Evolutionary conservation across 2,329 filamentous ascomycete genomes (phyloP).

Genomic region (Fusarium xylarioides): DNA sequence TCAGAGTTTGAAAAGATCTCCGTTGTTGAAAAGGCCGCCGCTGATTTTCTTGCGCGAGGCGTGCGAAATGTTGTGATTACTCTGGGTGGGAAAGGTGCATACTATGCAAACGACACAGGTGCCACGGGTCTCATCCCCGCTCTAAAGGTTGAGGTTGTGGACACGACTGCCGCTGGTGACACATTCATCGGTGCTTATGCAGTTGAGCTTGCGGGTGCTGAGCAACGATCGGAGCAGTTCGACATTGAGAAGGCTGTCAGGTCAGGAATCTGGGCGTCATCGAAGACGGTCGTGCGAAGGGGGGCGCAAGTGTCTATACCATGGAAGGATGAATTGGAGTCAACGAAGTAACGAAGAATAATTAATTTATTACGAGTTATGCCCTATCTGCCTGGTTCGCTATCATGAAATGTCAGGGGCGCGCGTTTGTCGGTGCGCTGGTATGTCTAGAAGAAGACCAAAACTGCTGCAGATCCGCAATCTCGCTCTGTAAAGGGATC

Average conservation of each 20-base stretch:
- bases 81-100: constrained; percentile 80
- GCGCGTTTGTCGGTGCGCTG: not conserved
- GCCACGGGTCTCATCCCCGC: constrained; percentile 65
- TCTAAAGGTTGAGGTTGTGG: constrained; percentile 78
- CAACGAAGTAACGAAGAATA: not conserved
- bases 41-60: constrained; percentile 72
- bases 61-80: constrained; percentile 85
- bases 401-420: not conserved
- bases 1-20: constrained; percentile 57
- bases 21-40: constrained; percentile 58
- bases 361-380: not conserved
- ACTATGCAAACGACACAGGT: constrained; percentile 61
- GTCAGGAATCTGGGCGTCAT: constrained; percentile 7
- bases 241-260: constrained; percentile 5
- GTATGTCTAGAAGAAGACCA: constrained; percentile 14
- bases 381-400: too few species aligned
- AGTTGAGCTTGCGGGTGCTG: not conserved
- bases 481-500: constrained; percentile 1
- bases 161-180: constrained; percentile 94
- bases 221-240: not conserved
- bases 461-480: constrained; percentile 11
- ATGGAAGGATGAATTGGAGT: constrained; percentile 11
- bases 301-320: constrained; percentile 20
- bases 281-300: constrained; percentile 2
- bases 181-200: constrained; percentile 95